A percentile compares a stretch with the other conserved stretches of the same genome.
phyloP scores from a whole-genome alignment of 2,329 filamentous ascomycete genomes.

The Chaetomium sp. region DNA sequence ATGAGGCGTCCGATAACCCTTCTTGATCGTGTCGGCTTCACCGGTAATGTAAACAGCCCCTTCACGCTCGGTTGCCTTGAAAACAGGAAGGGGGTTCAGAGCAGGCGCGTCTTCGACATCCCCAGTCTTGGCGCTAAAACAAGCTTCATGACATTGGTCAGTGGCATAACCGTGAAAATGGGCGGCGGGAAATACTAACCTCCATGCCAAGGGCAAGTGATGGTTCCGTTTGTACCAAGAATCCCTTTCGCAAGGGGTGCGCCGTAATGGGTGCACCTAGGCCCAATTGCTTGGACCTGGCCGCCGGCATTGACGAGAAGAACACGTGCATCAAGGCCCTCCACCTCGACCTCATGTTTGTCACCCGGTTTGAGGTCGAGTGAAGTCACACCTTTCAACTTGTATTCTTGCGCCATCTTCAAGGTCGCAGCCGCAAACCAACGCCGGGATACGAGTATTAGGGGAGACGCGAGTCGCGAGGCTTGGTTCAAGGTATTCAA shows the following conservation, averaged over 20 bases:
- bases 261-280: slow-evolving; percentile 88
- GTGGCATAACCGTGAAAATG: not conserved
- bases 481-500: not conserved
- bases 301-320: slow-evolving; percentile 74
- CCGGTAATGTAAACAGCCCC: slow-evolving; percentile 79
- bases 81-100: slow-evolving; percentile 76
- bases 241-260: slow-evolving; percentile 84
- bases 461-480: not conserved
- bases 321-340: slow-evolving; percentile 84
- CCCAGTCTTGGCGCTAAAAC: slow-evolving; percentile 82
- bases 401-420: slow-evolving; percentile 54
- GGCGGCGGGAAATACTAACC: slow-evolving; percentile 43
- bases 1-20: slow-evolving; percentile 65
- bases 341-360: slow-evolving; percentile 84
- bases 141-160: slow-evolving; percentile 50
- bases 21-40: slow-evolving; percentile 71
- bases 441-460: not conserved
- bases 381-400: slow-evolving; percentile 69
- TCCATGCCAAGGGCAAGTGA: slow-evolving; percentile 96
- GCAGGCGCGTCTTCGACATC: slow-evolving; percentile 95
- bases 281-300: slow-evolving; percentile 69
- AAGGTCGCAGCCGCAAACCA: slow-evolving; percentile 19
- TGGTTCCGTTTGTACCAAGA: slow-evolving; percentile 68
- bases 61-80: slow-evolving; percentile 72
- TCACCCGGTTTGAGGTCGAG: slow-evolving; percentile 71